Conservation (phyloP, 139 green algal genomes). For the Micractinium conductrix region DNA sequence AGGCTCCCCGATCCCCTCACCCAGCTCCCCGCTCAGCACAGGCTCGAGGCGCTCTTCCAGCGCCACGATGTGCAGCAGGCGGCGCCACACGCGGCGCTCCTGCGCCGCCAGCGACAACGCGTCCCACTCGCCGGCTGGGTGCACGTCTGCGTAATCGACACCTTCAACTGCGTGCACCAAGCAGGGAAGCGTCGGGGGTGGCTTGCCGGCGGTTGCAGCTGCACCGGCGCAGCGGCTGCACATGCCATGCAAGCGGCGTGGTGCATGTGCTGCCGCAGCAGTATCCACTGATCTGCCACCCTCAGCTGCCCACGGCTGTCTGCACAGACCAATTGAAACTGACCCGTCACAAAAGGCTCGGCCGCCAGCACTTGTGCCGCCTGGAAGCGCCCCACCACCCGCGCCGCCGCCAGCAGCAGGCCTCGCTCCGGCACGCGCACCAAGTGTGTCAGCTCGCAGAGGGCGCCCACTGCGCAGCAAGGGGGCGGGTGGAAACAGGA, state of each 20-base stretch:
- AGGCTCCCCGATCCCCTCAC: background rate
- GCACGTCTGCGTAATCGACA: background rate
- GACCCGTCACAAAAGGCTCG: constrained; percentile 1
- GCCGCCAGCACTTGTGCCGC: background rate
- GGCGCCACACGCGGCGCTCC: background rate
- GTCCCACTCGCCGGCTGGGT: background rate
- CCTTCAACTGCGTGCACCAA: background rate
- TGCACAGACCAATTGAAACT: background rate
- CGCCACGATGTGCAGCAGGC: background rate
- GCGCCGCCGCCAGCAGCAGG: background rate
- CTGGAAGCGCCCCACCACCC: background rate
- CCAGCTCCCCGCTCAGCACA: background rate
- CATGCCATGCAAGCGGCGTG: background rate
- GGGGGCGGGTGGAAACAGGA: background rate
- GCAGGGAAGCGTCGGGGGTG: background rate
- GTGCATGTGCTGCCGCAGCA: background rate
- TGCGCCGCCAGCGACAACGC: background rate
- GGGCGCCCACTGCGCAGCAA: background rate
- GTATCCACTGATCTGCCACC: background rate
- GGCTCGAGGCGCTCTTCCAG: background rate
- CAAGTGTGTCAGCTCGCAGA: background rate
- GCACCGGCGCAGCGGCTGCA: background rate
- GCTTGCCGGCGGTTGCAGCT: no score
- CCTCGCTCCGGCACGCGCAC: background rate
- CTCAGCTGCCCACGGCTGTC: no score